Conservation (phyloP, 805 yeast species). For the Tetrapisispora taiwanensis region DNA sequence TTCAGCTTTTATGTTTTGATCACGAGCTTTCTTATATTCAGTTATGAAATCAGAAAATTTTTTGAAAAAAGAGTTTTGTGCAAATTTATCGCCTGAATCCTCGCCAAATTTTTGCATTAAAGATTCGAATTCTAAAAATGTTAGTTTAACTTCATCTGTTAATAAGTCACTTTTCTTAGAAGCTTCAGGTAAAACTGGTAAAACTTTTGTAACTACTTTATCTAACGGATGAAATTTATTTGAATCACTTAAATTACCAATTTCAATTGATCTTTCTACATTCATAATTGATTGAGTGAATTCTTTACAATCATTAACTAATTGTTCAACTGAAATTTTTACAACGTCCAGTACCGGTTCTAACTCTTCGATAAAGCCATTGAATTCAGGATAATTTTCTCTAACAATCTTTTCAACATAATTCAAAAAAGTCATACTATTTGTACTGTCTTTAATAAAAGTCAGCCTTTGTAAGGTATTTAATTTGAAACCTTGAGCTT, state of each 20-base stretch:
- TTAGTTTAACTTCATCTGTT: slow-evolving; percentile 50
- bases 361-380: slow-evolving; percentile 65
- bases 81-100: slow-evolving; percentile 57
- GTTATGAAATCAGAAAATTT: slow-evolving; percentile 71
- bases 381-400: slow-evolving; percentile 69
- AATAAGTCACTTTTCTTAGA: slow-evolving; percentile 56
- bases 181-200: slow-evolving; percentile 66
- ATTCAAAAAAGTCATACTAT: slow-evolving; percentile 81
- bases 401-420: slow-evolving; percentile 87
- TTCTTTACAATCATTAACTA: slow-evolving; percentile 60
- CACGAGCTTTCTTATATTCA: slow-evolving; percentile 71
- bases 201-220: slow-evolving; percentile 48
- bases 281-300: slow-evolving; percentile 53
- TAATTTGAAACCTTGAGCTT: slow-evolving; percentile 85
- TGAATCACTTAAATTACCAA: slow-evolving; percentile 80
- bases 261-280: slow-evolving; percentile 61
- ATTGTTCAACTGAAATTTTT: slow-evolving; percentile 73
- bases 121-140: slow-evolving; percentile 54
- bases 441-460: slow-evolving; percentile 81
- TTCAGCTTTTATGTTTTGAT: slow-evolving; percentile 70
- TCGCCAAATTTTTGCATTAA: slow-evolving; percentile 88
- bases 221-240: slow-evolving; percentile 77
- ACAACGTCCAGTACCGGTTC: slow-evolving; percentile 47
- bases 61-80: slow-evolving; percentile 60
- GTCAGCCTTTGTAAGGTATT: slow-evolving; percentile 83